These are phyloP conservation scores for Sporothrix protearum DNA, from an alignment of 2,329 filamentous ascomycete species.

Conservation along the genomic window DNA sequence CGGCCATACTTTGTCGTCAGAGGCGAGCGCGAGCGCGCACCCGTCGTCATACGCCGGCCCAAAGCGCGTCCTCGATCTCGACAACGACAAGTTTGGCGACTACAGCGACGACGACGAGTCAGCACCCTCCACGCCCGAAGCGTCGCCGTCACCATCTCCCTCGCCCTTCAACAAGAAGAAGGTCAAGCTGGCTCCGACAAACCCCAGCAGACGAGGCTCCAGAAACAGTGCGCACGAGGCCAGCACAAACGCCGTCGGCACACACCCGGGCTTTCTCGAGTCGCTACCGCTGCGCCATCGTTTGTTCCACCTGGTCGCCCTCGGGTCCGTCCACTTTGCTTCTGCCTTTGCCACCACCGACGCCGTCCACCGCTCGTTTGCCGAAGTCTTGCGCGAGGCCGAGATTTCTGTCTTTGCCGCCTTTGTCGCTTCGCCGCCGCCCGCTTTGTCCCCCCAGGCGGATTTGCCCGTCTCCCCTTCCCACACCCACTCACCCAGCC, in stretches of 20 bases:
- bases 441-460: neutral
- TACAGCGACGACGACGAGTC: constrained; percentile 58
- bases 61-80: constrained; percentile 49
- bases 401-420: constrained; percentile 56
- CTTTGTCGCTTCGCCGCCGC: constrained; percentile 40
- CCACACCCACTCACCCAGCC: neutral
- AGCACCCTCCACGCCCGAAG: constrained; percentile 46
- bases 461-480: neutral
- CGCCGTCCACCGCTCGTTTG: constrained; percentile 58
- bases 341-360: constrained; percentile 41
- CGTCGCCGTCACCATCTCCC: constrained; percentile 31
- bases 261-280: constrained; percentile 39
- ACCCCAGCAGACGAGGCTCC: neutral
- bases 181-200: neutral
- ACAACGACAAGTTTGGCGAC: constrained; percentile 58
- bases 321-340: constrained; percentile 47
- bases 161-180: constrained; percentile 4
- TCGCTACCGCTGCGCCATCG: constrained; percentile 61
- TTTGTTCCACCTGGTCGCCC: constrained; percentile 56
- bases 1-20: too few relatives aligned
- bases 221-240: neutral
- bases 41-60: constrained; percentile 42
- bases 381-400: constrained; percentile 53
- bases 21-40: constrained; percentile 43
- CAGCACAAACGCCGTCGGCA: constrained; percentile 30